A percentile compares a stretch with the other conserved stretches of the same genome.
These are phyloP conservation scores for Exophiala bonariae DNA, from an alignment of 2,329 filamentous ascomycete species.

Conservation along the genomic window DNA sequence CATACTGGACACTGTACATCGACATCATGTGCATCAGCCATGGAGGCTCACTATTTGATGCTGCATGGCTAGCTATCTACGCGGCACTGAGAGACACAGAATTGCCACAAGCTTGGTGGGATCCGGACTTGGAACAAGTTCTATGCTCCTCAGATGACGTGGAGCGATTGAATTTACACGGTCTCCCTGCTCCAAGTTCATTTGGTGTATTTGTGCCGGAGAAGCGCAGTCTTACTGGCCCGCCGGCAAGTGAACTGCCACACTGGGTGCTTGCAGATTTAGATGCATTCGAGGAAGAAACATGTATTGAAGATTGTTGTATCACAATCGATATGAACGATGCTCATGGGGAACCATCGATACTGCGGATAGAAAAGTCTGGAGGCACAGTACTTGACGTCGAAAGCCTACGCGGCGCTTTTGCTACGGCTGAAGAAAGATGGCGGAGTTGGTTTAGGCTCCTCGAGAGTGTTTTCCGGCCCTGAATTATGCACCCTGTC, in stretches of 20 bases:
- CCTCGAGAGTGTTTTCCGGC: constrained; percentile 8
- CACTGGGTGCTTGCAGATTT: constrained; percentile 82
- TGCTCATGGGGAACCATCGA: constrained; percentile 51
- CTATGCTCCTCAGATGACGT: constrained; percentile 64
- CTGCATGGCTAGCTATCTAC: constrained; percentile 80
- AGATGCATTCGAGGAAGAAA: constrained; percentile 82
- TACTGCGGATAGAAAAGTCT: constrained; percentile 77
- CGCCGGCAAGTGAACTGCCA: constrained; percentile 45
- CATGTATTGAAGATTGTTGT: constrained; percentile 81
- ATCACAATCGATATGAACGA: constrained; percentile 68
- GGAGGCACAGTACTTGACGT: constrained; percentile 70
- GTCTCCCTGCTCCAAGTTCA: constrained; percentile 71
- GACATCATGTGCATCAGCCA: constrained; percentile 93
- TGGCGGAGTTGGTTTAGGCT: constrained; percentile 48
- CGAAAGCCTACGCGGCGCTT: constrained; percentile 61
- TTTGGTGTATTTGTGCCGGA: constrained; percentile 74
- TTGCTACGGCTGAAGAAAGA: constrained; percentile 60
- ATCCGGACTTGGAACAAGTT: constrained; percentile 75
- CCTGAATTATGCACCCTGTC: too few species aligned
- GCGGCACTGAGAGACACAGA: constrained; percentile 77
- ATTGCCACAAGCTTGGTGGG: constrained; percentile 79
- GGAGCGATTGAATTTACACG: constrained; percentile 52
- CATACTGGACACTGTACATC: constrained; percentile 93
- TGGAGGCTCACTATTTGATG: constrained; percentile 74
- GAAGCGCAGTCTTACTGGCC: constrained; percentile 45